phyloP scores from a whole-genome alignment of 352 stramenopile genomes.

The Phytophthora pinifolia region DNA sequence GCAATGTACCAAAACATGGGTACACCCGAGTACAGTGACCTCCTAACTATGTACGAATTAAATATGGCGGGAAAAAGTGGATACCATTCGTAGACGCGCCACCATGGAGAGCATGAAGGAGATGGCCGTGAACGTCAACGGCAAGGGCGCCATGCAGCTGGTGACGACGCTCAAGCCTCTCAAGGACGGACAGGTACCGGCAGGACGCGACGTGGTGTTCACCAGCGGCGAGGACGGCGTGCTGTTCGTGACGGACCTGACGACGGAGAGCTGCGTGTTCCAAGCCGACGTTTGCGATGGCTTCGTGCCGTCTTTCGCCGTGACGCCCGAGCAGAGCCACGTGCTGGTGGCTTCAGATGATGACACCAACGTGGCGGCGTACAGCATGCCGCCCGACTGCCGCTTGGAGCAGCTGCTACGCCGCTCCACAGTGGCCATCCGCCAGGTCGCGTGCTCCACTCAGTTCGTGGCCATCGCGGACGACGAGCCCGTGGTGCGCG shows the following conservation, averaged over 20 bases:
- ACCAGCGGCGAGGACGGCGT: conserved; percentile 81
- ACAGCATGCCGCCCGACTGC: conserved; percentile 55
- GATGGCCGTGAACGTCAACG: conserved; percentile 71
- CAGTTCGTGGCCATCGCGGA: conserved; percentile 71
- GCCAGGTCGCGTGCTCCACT: conserved; percentile 61
- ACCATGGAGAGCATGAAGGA: conserved; percentile 79
- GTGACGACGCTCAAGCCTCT: conserved; percentile 39
- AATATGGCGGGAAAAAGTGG: conserved; percentile 20
- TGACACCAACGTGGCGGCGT: conserved; percentile 69
- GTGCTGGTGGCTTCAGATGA: conserved; percentile 72
- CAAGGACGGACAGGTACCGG: conserved; percentile 30
- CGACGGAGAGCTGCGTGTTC: conserved; percentile 46
- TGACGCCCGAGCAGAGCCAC: conserved; percentile 65
- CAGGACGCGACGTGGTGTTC: conserved; percentile 58
- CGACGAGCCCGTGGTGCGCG: conserved; percentile 70
- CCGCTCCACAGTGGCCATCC: conserved; percentile 74
- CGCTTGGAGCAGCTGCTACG: conserved; percentile 61
- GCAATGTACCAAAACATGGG: no score
- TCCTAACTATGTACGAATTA: not conserved
- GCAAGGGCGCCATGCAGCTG: conserved; percentile 64
- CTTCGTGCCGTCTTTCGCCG: conserved; percentile 64
- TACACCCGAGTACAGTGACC: no score
- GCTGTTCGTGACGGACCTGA: conserved; percentile 73
- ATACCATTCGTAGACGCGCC: conserved; percentile 1
- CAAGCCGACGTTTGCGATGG: conserved; percentile 59